Conservation (phyloP, 257 asterid genomes). For the Solanum tacnaense region DNA sequence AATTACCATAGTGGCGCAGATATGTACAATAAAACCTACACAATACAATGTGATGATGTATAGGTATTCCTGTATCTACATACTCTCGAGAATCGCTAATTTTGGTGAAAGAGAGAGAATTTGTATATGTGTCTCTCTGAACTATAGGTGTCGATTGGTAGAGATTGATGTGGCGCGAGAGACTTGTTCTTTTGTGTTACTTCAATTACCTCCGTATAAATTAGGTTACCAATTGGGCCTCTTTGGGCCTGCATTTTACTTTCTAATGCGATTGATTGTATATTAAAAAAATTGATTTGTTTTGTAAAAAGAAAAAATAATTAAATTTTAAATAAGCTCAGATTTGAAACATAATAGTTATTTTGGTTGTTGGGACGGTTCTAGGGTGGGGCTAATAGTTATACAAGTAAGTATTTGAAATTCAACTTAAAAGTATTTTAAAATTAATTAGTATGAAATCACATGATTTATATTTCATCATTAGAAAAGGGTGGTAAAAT, state of each 20-base stretch:
- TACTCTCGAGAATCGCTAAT: conserved; percentile 1
- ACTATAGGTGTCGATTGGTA: neutral
- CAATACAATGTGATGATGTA: neutral
- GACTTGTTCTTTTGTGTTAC: neutral
- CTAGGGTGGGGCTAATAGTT: neutral
- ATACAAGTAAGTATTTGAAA: neutral
- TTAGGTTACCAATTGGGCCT: neutral
- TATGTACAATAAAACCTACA: neutral
- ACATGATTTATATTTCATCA: neutral
- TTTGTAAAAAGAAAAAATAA: neutral
- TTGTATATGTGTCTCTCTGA: neutral
- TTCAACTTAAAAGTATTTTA: too few species aligned
- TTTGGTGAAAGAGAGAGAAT: conserved; percentile 6
- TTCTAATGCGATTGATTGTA: neutral
- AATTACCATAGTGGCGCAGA: neutral
- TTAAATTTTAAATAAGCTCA: neutral
- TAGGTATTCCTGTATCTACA: neutral
- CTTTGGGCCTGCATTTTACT: neutral
- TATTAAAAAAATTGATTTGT: neutral
- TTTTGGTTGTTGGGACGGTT: neutral
- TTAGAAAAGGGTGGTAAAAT: neutral
- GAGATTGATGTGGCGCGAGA: conserved; percentile 16
- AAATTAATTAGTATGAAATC: neutral
- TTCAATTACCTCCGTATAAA: neutral
- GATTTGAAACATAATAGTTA: neutral